Conservation (phyloP, 1,139 yeast species). For the Pichia sorboxylosa region DNA sequence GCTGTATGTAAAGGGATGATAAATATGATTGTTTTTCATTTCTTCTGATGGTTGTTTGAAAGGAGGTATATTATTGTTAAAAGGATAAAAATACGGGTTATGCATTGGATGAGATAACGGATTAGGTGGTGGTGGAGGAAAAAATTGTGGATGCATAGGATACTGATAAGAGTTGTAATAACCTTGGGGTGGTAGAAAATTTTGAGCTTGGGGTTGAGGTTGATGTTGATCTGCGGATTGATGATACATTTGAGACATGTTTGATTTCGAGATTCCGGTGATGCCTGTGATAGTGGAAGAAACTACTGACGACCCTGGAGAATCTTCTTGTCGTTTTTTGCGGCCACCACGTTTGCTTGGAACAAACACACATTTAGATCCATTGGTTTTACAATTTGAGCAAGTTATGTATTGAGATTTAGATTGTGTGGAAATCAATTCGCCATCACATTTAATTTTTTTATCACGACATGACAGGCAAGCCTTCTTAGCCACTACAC, state of each 20-base stretch:
- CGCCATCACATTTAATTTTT: constrained; percentile 56
- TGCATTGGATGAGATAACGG: too few species aligned
- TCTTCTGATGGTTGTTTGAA: too few species aligned
- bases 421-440: constrained; percentile 18
- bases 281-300: constrained; percentile 3
- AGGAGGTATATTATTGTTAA: too few species aligned
- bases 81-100: too few species aligned
- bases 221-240: background rate
- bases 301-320: constrained; percentile 4
- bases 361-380: constrained; percentile 45
- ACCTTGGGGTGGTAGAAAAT: too few species aligned
- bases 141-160: too few species aligned
- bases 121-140: too few species aligned
- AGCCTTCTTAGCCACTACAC: constrained; percentile 46
- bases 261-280: background rate
- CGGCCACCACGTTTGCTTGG: constrained; percentile 51
- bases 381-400: constrained; percentile 39
- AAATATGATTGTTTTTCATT: too few species aligned
- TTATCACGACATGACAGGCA: constrained; percentile 53
- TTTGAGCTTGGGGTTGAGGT: too few species aligned
- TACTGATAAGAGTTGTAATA: too few species aligned
- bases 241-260: background rate
- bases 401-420: constrained; percentile 24
- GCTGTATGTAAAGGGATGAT: too few species aligned
- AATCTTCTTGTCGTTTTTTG: constrained; percentile 25